These are phyloP conservation scores for Phlebopus sp. DNA, from an alignment of 1,284 basidiomycete species.

Conservation along the genomic window DNA sequence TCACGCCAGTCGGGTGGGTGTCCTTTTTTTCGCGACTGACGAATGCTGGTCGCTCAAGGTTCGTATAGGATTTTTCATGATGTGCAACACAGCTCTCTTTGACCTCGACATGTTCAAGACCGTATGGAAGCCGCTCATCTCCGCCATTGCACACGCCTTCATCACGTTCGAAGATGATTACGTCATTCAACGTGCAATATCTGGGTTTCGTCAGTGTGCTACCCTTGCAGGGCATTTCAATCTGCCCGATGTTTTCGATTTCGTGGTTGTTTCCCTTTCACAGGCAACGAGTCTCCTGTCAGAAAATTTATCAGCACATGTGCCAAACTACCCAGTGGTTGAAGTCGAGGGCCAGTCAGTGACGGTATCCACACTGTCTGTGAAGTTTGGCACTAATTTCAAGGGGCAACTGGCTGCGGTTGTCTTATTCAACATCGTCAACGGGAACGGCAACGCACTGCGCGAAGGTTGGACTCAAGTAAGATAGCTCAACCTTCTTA, in stretches of 20 bases:
- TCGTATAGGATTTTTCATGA: conserved; percentile 66
- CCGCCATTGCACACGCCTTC: conserved; percentile 90
- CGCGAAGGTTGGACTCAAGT: conserved; percentile 94
- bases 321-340: conserved; percentile 86
- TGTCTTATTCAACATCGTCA: conserved; percentile 96
- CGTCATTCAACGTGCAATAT: conserved; percentile 91
- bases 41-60: conserved; percentile 6
- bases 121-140: conserved; percentile 90
- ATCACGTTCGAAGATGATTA: conserved; percentile 96
- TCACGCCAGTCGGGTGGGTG: conserved; percentile 74
- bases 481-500: conserved; percentile 13
- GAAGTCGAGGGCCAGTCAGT: conserved; percentile 89
- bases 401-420: conserved; percentile 96
- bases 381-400: conserved; percentile 94
- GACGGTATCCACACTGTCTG: conserved; percentile 89
- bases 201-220: conserved; percentile 95
- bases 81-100: conserved; percentile 77
- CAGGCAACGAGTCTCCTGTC: conserved; percentile 83
- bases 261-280: conserved; percentile 89
- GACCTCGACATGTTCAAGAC: conserved; percentile 92
- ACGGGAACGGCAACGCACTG: conserved; percentile 93
- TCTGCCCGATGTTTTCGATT: conserved; percentile 95
- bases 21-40: not conserved
- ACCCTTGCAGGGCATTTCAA: conserved; percentile 88
- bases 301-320: conserved; percentile 67